These are phyloP conservation scores for Amanita pallidorosea DNA, from an alignment of 768 basidiomycete genomes.

Conservation along the genomic window DNA sequence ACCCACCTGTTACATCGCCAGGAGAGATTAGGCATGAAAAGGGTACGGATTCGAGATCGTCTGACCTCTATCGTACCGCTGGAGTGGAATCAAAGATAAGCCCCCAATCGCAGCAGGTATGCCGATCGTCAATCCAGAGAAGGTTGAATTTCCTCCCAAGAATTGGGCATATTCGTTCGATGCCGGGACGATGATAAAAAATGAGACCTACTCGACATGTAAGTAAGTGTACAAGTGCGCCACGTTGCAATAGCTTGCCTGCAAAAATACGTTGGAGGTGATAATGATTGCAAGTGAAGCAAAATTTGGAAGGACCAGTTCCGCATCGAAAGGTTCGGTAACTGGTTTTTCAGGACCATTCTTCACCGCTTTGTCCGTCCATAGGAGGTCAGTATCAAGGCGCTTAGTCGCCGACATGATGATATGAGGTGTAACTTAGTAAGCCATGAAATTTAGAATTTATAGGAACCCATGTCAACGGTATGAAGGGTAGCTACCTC, in stretches of 20 bases:
- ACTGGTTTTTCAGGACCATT: neutral
- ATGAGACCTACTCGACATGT: constrained; percentile 35
- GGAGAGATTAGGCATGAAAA: neutral
- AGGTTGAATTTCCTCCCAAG: constrained; percentile 58
- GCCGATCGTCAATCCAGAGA: constrained; percentile 59
- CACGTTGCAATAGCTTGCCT: neutral
- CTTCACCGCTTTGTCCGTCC: neutral
- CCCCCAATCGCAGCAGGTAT: constrained; percentile 58
- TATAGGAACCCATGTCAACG: too few relatives aligned
- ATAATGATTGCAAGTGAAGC: constrained; percentile 3
- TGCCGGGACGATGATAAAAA: constrained; percentile 63
- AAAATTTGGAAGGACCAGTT: neutral
- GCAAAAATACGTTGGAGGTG: constrained; percentile 1
- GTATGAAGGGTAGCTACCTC: too few relatives aligned
- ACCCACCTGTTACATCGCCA: constrained; percentile 30
- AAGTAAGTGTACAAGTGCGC: neutral
- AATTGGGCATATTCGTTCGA: constrained; percentile 51
- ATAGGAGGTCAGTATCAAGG: neutral
- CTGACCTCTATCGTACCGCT: constrained; percentile 44
- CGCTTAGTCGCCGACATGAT: too few relatives aligned
- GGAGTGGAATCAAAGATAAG: constrained; percentile 43
- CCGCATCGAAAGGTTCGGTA: neutral
- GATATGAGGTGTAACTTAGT: too few relatives aligned
- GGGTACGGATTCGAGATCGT: neutral
- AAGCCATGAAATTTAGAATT: too few relatives aligned